Evolutionary conservation across 2,329 filamentous ascomycete genomes (phyloP).

Genomic region (Falciphora oryzae): DNA sequence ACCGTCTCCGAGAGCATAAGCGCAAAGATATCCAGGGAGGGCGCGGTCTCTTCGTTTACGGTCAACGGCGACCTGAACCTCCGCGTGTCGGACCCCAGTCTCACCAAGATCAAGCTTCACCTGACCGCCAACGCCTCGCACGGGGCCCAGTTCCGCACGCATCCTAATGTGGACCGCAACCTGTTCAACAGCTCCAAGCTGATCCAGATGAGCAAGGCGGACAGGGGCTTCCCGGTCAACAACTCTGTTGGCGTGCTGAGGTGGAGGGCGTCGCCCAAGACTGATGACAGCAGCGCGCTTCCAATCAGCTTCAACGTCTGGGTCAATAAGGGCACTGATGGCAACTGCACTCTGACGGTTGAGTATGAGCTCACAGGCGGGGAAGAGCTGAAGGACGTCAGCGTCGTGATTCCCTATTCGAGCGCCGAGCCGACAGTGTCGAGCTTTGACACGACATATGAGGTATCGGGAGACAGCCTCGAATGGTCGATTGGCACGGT

Average conservation of each 20-base stretch:
- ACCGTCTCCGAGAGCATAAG: conserved; percentile 86
- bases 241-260: conserved; percentile 88
- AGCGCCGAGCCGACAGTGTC: conserved; percentile 82
- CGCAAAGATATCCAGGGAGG: conserved; percentile 83
- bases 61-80: conserved; percentile 91
- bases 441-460: conserved; percentile 90
- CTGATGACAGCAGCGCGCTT: conserved; percentile 72
- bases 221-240: conserved; percentile 89
- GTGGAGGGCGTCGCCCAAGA: conserved; percentile 81
- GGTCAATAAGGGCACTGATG: conserved; percentile 81
- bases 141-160: conserved; percentile 87
- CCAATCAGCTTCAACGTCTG: conserved; percentile 97
- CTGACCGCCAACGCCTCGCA: conserved; percentile 71
- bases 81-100: conserved; percentile 77
- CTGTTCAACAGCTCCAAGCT: conserved; percentile 76
- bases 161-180: conserved; percentile 91
- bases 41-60: conserved; percentile 76
- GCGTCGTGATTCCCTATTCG: conserved; percentile 80
- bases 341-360: conserved; percentile 83
- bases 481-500: conserved; percentile 92
- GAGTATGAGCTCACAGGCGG: conserved; percentile 90
- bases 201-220: conserved; percentile 84
- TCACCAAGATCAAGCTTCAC: conserved; percentile 88
- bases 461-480: conserved; percentile 84
- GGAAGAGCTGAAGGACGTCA: conserved; percentile 75